Percentiles rank a stretch among this genome's conserved stretches.
These are phyloP conservation scores for Penicillium hordei DNA, from an alignment of 2,329 filamentous ascomycete species.

Conservation along the genomic window DNA sequence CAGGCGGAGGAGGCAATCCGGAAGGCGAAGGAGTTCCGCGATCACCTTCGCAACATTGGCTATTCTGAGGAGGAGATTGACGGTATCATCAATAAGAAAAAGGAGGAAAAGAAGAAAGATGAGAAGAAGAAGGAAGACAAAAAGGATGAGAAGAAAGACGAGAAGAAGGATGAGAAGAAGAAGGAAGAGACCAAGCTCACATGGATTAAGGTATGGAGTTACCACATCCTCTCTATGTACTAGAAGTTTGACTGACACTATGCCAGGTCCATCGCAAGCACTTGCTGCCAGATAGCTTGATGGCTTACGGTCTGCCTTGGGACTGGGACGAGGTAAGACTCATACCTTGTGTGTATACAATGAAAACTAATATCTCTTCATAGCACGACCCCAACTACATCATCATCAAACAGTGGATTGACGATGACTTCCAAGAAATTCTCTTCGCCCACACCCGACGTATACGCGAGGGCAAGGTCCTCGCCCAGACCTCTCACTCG, in stretches of 20 bases:
- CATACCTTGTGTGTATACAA: background rate
- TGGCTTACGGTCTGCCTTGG: slow-evolving; percentile 49
- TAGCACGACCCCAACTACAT: slow-evolving; percentile 65
- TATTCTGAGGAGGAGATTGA: slow-evolving; percentile 46
- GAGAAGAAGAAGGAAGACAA: slow-evolving; percentile 32
- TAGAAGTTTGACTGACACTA: slow-evolving; percentile 8
- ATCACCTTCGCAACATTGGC: slow-evolving; percentile 41
- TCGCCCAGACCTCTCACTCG: slow-evolving; percentile 38
- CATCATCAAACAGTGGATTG: slow-evolving; percentile 71
- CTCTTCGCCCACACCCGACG: slow-evolving; percentile 70
- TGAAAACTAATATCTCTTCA: background rate
- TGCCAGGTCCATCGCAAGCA: slow-evolving; percentile 47
- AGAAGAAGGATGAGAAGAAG: slow-evolving; percentile 36
- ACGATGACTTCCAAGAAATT: slow-evolving; percentile 68
- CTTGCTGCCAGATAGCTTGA: slow-evolving; percentile 48
- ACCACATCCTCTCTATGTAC: background rate
- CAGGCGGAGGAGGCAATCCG: slow-evolving; percentile 37
- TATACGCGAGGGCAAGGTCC: slow-evolving; percentile 56
- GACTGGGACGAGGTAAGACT: slow-evolving; percentile 47
- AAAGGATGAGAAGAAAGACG: slow-evolving; percentile 43
- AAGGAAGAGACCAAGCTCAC: slow-evolving; percentile 32
- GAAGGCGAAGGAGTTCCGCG: slow-evolving; percentile 36
- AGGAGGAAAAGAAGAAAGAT: slow-evolving; percentile 35
- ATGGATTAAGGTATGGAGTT: slow-evolving; percentile 44
- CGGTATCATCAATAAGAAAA: slow-evolving; percentile 41